phyloP scores from a whole-genome alignment of 768 basidiomycete species.

The Calocybe cyanea region DNA sequence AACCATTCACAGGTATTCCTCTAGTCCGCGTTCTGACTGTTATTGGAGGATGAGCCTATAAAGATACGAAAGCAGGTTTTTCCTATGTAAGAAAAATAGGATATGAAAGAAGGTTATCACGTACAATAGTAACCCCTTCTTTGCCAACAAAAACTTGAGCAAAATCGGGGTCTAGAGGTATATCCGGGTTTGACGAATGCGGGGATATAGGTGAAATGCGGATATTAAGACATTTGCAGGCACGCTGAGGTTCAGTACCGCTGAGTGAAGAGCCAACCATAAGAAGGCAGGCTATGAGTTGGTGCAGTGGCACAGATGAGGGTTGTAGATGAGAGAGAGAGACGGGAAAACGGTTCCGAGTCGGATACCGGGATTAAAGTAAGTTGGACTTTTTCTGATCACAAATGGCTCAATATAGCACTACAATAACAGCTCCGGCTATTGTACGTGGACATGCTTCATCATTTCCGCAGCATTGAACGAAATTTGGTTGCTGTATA shows the following conservation, averaged over 20 bases:
- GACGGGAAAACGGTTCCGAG: constrained; percentile 34
- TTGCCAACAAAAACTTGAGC: constrained; percentile 59
- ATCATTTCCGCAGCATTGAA: constrained; percentile 10
- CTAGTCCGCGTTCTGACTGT: constrained; percentile 62
- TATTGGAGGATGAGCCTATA: constrained; percentile 63
- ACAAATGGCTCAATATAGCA: not conserved
- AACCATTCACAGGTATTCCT: constrained; percentile 36
- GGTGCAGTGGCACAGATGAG: constrained; percentile 15
- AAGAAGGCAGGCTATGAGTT: constrained; percentile 8
- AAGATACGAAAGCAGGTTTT: constrained; percentile 7
- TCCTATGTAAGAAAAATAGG: not conserved
- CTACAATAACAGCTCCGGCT: not conserved
- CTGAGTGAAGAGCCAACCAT: constrained; percentile 28
- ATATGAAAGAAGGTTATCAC: constrained; percentile 22
- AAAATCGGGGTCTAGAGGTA: constrained; percentile 39
- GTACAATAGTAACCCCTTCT: constrained; percentile 62
- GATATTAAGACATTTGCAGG: constrained; percentile 74
- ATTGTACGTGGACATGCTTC: not conserved
- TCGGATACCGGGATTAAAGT: constrained; percentile 28
- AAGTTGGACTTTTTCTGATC: constrained; percentile 1
- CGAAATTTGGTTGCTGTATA: too few species aligned
- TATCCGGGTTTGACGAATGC: constrained; percentile 27
- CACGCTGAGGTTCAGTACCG: constrained; percentile 28
- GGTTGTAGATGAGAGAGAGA: constrained; percentile 19
- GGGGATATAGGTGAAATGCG: constrained; percentile 42